phyloP scores from a whole-genome alignment of 305 asterid genomes.

The Fraxinus angustifolia region DNA sequence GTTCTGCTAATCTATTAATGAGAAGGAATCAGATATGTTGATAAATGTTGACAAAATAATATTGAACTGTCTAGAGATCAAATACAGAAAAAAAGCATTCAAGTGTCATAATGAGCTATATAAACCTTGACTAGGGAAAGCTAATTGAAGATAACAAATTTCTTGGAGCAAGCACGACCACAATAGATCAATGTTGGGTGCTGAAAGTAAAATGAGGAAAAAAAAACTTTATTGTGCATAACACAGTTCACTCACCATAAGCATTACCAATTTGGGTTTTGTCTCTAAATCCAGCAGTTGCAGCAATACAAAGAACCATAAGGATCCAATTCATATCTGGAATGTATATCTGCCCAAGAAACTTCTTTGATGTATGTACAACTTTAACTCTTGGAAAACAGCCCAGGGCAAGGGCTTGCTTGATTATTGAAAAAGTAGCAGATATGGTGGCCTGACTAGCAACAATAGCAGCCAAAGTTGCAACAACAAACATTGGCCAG shows the following conservation, averaged over 20 bases:
- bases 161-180: not conserved
- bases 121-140: not conserved
- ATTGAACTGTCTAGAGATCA: not conserved
- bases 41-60: not conserved
- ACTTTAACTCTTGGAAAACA: constrained; percentile 95
- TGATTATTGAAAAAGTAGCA: constrained; percentile 89
- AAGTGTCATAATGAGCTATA: not conserved
- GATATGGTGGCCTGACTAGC: constrained; percentile 97
- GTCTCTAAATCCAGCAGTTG: constrained; percentile 88
- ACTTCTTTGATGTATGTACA: constrained; percentile 86
- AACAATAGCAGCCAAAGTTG: constrained; percentile 88
- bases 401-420: constrained; percentile 96
- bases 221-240: not conserved
- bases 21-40: not conserved
- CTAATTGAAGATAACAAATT: not conserved
- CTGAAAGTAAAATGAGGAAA: not conserved
- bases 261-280: constrained; percentile 97
- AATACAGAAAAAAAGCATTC: not conserved
- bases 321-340: constrained; percentile 97
- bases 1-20: not conserved
- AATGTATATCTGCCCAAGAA: constrained; percentile 84
- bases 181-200: not conserved
- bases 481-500: constrained; percentile 87
- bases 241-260: constrained; percentile 50
- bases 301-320: constrained; percentile 91